A percentile compares a stretch with the other conserved stretches of the same genome.
Conservation (phyloP, 106 monocot species). For the Acorus gramineus region DNA sequence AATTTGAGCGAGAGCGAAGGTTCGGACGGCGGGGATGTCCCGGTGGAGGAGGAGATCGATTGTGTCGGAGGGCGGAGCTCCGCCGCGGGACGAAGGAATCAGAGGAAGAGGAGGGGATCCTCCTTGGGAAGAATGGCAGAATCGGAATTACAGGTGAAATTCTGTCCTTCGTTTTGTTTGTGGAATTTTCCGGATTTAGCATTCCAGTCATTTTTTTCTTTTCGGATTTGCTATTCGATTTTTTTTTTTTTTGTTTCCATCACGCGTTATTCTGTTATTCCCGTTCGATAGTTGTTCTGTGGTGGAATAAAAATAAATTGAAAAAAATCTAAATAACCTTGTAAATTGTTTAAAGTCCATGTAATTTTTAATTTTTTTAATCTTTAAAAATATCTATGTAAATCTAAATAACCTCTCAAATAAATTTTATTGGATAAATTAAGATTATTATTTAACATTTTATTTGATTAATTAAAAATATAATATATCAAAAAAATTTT, state of each 20-base stretch:
- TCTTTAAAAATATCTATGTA: no score
- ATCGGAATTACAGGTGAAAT: not conserved
- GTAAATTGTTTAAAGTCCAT: no score
- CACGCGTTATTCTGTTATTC: not conserved
- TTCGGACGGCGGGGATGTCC: not conserved
- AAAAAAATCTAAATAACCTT: no score
- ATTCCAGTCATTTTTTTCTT: not conserved
- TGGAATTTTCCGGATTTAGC: not conserved
- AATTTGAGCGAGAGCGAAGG: constrained; percentile 1
- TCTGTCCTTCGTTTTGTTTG: not conserved
- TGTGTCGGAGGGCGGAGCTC: not conserved
- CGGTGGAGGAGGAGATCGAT: not conserved
- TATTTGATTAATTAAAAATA: no score
- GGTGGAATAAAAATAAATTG: no score
- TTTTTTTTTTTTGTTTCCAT: constrained; percentile 6
- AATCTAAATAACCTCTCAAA: no score
- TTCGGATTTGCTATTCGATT: not conserved
- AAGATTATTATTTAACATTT: no score
- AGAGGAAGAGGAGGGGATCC: constrained; percentile 7
- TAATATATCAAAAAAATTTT: no score
- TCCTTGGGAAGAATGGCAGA: not conserved
- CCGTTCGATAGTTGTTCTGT: no score
- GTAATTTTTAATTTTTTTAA: no score
- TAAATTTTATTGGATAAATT: no score
- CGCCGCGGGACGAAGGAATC: not conserved